Evolutionary conservation across 2,329 filamentous ascomycete species (phyloP), one percentile per base, ranked within the genome.

Genomic region (Pseudocercospora vitis): DNA sequence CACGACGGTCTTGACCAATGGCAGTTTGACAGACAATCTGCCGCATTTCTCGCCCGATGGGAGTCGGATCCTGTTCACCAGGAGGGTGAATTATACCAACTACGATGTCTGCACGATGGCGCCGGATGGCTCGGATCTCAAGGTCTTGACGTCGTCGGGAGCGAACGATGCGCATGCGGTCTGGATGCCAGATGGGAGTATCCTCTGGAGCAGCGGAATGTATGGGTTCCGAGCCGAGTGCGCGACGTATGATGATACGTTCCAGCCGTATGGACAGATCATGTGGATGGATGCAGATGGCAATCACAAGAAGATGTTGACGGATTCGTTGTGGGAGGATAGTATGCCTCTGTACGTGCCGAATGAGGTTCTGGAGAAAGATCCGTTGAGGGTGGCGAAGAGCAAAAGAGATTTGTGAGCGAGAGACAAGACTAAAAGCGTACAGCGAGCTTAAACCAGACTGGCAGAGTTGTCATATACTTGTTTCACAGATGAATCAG

Each of bases 91-190:
- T 28, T 46, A 49, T n/a, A 51, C 53, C 2, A 52, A 54, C 21
- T 59, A 51, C 28, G 53, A 59, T 8, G 47, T 59, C 46, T 56
- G 44, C 47, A 56, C 53, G 0, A 56, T 59, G 3, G 23, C 24
- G 2, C 48, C 56, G n/a, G 50, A 59, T 24, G 56, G 53, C 2
- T 48, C 53, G 9, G 56, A 56, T n/a, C 23, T 52, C n/a, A 42
- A 51, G n/a, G 39, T 47, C 11, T 37, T 59, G 40, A 56, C 56
- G 3, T 31, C 46, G 2, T 53, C 49, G 24, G 51, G 42, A 1
- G 53, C 56, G 2, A 56, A 56, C 19, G 56, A 59, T 47, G 56
- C 45, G 4, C 56, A 59, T 48, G 53, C 56, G 0, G 53, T 53
- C 4, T 54, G 52, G 52, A 48, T 42, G 6, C 9, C 35, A 9